Evolutionary conservation across 108 stramenopile species (phyloP), one percentile per base, ranked within the genome.

Genomic region (Cyclotella kingstonii): DNA sequence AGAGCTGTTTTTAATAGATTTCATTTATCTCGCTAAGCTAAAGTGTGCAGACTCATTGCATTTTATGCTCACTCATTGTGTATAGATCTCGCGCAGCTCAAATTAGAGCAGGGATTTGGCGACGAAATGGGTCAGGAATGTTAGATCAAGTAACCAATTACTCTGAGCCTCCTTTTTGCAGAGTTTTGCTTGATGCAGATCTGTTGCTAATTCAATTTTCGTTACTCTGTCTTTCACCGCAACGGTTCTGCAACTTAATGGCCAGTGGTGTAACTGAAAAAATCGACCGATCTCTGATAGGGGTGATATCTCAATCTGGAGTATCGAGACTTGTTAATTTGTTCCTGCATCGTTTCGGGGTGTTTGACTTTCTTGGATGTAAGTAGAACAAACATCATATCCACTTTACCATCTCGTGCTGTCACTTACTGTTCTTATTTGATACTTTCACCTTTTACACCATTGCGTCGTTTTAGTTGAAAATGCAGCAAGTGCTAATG

Each of bases 121-220:
- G 74, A 40, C 71, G 96, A n/a, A 98, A 98, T 64, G 96, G 96
- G 2, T 81, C 90, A 36, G 83, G 82, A 46, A 84, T 94, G 73
- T 76, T 43, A 45, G 93, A 96, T 53, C 91, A 94, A 72, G 84
- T 81, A 9, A 42, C 61, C 21, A 66, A 72, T 31, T 57, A 66
- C 25, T 54, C 60, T 19, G 95, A 96, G 66, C 90, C 95, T 29
- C 95, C 90, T n/a, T 95, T 95, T 77, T 96, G 95, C 62, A 82
- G 83, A 34, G 64, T 79, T 15, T 82, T 96, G 72, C 76, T 91
- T 36, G 98, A 98, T 67, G 83, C 88, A 6, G 98, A 98, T 68
- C 47, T 98, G 41, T 60, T 84, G 15, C 65, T 94, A 14, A 55
- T 87, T 5, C 91, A 93, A 64, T 87, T 93, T 60, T 76, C 87